Base-by-base conservation (phyloP, 306 rosid species). In the Arachis hypogaea region DNA sequence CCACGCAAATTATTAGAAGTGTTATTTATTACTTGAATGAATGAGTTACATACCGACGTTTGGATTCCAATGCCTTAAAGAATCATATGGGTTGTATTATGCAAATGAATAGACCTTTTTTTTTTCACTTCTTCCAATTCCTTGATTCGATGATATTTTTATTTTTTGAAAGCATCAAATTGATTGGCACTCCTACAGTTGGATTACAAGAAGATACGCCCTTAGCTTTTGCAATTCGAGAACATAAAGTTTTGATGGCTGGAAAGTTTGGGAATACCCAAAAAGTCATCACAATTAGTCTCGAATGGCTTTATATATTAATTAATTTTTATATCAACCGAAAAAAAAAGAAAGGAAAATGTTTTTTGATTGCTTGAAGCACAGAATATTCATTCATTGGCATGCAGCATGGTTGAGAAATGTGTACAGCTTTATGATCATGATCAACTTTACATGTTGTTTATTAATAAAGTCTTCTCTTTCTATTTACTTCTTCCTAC, bases 361-460 rank as follows among this genome's bases (percentile, higher is more conserved):
- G 5, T 67, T 59, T 67, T 55, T 66, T 57, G 77, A 63, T 79
- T 33, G 49, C 69, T 71, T 76, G 80, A 56, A 68, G 47, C 7
- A 63, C 63, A 68, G 84, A 83, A 83, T 80, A 80, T 83, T 72
- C 86, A 76, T 79, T 75, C 73, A 75, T 73, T 59, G 28, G 80
- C 63, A 33, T 33, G 38, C 38, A 45, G 64, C 58, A 64, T 60
- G 50, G 64, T 74, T 41, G 38, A 70, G 59, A 43, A 45, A 42
- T 58, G 61, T 36, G 59, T 50, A 68, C 69, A 73, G 69, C 63
- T 58, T 69, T 77, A 65, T 22, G 28, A 22, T 44, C 78, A 69
- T 47, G 38, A 63, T 69, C 55, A 42, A 78, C 59, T 63, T 69
- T 46, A 33, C 4, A 30, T 66, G 29, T 66, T 40, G 45, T 5